A percentile compares a stretch with the other conserved stretches of the same genome.
These are phyloP conservation scores for Penicillium coprophilum DNA, from an alignment of 495 filamentous ascomycete species.

Conservation along the genomic window DNA sequence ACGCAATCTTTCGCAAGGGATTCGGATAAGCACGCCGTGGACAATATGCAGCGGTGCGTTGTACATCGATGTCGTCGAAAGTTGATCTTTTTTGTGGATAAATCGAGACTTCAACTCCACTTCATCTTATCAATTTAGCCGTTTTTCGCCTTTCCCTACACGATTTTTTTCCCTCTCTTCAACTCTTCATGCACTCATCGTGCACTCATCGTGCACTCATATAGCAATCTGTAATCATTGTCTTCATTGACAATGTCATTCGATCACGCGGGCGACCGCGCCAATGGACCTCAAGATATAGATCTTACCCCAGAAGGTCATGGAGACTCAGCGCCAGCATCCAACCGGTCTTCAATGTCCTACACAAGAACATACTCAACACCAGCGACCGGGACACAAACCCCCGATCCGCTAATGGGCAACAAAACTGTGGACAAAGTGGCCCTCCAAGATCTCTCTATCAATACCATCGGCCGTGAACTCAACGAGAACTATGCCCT, in stretches of 20 bases:
- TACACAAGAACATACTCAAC: constrained; percentile 22
- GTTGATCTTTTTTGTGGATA: constrained; percentile 1
- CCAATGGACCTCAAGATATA: not conserved
- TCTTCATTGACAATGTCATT: constrained; percentile 12
- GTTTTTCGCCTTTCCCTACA: not conserved
- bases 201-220: not conserved
- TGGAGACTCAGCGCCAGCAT: constrained; percentile 17
- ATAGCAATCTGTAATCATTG: not conserved
- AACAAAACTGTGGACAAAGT: constrained; percentile 18
- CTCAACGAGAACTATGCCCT: constrained; percentile 19
- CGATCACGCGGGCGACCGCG: constrained; percentile 15
- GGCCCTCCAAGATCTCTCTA: constrained; percentile 19
- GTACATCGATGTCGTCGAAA: not conserved
- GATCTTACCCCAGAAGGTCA: not conserved
- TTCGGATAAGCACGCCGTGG: not conserved
- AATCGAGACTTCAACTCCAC: constrained; percentile 3
- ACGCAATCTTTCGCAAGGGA: constrained; percentile 12
- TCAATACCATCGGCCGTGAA: constrained; percentile 11
- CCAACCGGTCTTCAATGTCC: constrained; percentile 25
- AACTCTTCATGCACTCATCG: not conserved
- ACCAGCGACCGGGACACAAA: constrained; percentile 27
- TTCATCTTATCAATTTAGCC: not conserved
- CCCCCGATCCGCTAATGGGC: constrained; percentile 26
- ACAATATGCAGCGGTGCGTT: not conserved
- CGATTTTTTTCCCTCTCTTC: not conserved